Evolutionary conservation across 2,329 filamentous ascomycete genomes (phyloP), one percentile per base, ranked within the genome.

Genomic region (Blastomyces gilchristii): DNA sequence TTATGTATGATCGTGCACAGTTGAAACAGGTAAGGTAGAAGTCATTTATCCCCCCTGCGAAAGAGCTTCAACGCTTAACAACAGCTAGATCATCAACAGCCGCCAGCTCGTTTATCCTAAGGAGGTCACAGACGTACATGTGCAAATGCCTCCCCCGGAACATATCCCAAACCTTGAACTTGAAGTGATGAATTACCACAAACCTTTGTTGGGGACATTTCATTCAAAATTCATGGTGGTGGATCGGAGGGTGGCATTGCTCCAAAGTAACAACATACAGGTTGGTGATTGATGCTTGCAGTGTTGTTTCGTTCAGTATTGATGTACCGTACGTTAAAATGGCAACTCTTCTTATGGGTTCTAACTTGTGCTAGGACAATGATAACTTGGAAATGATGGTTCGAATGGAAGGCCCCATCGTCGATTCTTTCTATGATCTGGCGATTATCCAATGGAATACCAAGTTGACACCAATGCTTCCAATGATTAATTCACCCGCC

Each of bases 321-420:
- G n/a, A 41, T 39, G 18, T 9, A 39, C 4, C 8, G 2, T 16
- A 18, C 0, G 16, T 56, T 56, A 34, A 5, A 34, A 34, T 34
- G 22, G 14, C 18, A 43, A 43, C 7, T n/a, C 7, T 31, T 41
- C 14, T 25, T 28, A 25, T 31, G 25, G 11, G 3, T 22, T 47
- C 57, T 59, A 16, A 47, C 41, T 31, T 25, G n/a, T 39, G 60
- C 3, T 37, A 65, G 72, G 85, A 90, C 66, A 92, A 91, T 61
- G 87, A 89, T 68, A 93, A 93, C 67, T 65, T 91, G 62, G 89
- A 93, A 73, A 91, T 93, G 89, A 86, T 90, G 82, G 80, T 83
- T 2, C 88, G 90, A 62, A 71, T 91, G 0, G 88, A 92, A 74
- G 89, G 89, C 0, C 84, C 87, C 0, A 88, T 92, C 63, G 88